Evolutionary conservation across 305 asterid species (phyloP), one percentile per base, ranked within the genome.

Genomic region (Caryopteris hybrid): DNA sequence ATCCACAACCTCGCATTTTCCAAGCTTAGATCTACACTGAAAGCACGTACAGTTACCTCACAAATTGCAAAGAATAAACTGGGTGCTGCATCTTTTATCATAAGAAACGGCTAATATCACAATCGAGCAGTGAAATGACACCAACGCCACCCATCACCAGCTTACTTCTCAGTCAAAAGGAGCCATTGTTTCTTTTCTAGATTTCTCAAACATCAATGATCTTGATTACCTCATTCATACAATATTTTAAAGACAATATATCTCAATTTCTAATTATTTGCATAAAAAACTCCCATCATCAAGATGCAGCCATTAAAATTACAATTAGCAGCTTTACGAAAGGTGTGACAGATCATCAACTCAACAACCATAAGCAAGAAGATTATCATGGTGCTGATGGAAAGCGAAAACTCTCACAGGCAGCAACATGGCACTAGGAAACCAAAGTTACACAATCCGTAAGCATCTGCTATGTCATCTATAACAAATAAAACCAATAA

Each of bases 1-100:
- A 70, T 69, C 71, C 76, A 61, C 74, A 71, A 72, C 74, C 83
- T 78, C 20, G 77, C 78, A 63, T 74, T 53, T 41, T 73, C 74
- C 84, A 76, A 65, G 61, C 87, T 84, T 83, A 64, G 81, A 34
- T 83, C 71, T 64, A 68, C 74, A 70, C 71, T 45, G 81, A 77
- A 86, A 84, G 83, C 90, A 84, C 70, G 78, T 87, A 78, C 91
- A 70, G 84, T 94, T 91, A 94, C 99, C 99, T 91, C 96, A 87
- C 83, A 85, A 61, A 80, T 77, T 87, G 99, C 87, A 81, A 87
- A 91, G 94, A 83, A 75, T 85, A 78, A 82, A 94, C 95, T 85
- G 87, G 78, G 91, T 64, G 96, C 95, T 81, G 95, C 98, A 80
- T 86, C 97, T 81, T 89, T 91, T 81, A 88, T 84, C 91, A 88